phyloP scores from a whole-genome alignment of 2,329 filamentous ascomycete genomes.

The Trichoderma endophyticum region DNA sequence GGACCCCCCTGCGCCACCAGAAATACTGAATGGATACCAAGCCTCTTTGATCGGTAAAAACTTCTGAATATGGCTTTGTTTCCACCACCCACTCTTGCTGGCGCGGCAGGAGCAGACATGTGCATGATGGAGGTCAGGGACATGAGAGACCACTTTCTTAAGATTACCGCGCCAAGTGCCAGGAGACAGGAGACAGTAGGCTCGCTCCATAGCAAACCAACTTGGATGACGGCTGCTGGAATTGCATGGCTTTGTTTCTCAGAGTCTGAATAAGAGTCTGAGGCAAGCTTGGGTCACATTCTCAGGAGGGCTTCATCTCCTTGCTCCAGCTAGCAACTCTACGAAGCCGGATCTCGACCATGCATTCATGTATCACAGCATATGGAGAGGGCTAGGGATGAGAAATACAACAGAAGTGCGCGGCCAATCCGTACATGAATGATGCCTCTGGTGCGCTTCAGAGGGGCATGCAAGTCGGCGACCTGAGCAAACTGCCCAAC shows the following conservation, averaged over 20 bases:
- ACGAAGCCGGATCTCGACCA: neutral
- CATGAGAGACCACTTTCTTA: neutral
- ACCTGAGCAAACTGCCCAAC: neutral
- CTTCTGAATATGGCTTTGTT: neutral
- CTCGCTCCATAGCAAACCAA: neutral
- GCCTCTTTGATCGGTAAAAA: neutral
- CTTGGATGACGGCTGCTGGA: neutral
- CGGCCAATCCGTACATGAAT: neutral
- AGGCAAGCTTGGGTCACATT: neutral
- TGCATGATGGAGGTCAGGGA: neutral
- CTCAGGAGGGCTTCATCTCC: neutral
- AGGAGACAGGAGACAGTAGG: neutral
- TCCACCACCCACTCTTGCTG: neutral
- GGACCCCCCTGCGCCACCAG: neutral
- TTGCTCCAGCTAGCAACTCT: neutral
- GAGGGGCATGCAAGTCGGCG: neutral
- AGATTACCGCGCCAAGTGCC: neutral
- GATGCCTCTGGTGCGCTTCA: neutral
- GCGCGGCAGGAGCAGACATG: neutral
- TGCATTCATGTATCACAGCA: neutral
- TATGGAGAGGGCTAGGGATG: neutral
- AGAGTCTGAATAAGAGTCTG: neutral
- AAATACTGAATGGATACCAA: neutral
- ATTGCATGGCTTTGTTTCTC: neutral
- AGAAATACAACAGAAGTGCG: neutral